Conservation (phyloP, 225 moss, liverwort and hornwort species). For the Takakia lepidozioides region DNA sequence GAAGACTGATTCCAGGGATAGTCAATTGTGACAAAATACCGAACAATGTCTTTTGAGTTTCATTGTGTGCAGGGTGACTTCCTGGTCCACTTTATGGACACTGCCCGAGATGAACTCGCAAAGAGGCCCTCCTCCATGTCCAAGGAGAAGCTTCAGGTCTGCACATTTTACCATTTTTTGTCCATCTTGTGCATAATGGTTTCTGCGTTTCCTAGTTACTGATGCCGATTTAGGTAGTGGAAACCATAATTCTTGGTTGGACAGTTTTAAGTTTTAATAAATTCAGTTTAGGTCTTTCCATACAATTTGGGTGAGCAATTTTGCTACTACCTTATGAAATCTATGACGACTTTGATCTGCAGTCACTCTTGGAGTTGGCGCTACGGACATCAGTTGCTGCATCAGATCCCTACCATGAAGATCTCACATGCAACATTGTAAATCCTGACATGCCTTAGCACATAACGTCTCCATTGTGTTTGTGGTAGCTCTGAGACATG, state of each 20-base stretch:
- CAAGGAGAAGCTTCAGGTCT: slow-evolving; percentile 82
- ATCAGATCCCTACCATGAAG: slow-evolving; percentile 94
- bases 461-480: too few relatives aligned
- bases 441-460: slow-evolving; percentile 4
- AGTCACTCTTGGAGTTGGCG: slow-evolving; percentile 95
- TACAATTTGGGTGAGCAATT: too few relatives aligned
- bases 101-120: slow-evolving; percentile 82
- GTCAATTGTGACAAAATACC: too few relatives aligned
- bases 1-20: too few relatives aligned
- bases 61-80: slow-evolving; percentile 69
- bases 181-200: too few relatives aligned
- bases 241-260: too few relatives aligned
- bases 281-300: too few relatives aligned
- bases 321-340: too few relatives aligned
- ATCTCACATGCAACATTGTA: slow-evolving; percentile 86
- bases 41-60: not conserved
- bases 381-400: slow-evolving; percentile 93
- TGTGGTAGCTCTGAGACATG: not conserved
- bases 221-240: too few relatives aligned
- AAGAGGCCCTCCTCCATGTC: slow-evolving; percentile 78
- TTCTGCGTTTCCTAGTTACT: too few relatives aligned
- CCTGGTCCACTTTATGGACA: slow-evolving; percentile 98
- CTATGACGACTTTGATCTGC: slow-evolving; percentile 16
- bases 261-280: too few relatives aligned
- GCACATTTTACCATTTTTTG: not conserved